Evolutionary conservation across 2,329 filamentous ascomycete species (phyloP).

Genomic region (Thelonectria rubi): DNA sequence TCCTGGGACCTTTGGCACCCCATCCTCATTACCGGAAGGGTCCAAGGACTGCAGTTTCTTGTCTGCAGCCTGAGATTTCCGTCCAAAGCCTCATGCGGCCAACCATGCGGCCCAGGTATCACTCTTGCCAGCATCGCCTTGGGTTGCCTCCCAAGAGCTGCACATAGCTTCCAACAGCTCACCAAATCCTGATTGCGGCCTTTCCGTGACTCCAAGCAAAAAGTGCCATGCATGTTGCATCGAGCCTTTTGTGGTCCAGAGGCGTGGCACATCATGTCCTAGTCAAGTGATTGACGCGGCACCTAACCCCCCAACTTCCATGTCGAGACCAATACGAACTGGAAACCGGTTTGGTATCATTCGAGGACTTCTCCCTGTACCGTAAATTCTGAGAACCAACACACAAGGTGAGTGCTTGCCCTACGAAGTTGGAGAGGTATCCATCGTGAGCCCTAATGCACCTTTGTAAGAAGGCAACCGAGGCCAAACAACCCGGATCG

Average conservation of each 20-base stretch:
- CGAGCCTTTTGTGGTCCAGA: constrained; percentile 28
- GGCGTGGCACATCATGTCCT: constrained; percentile 41
- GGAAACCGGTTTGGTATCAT: constrained; percentile 28
- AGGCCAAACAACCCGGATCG: neutral
- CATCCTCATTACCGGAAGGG: neutral
- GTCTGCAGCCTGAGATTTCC: constrained; percentile 36
- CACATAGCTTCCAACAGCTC: constrained; percentile 16
- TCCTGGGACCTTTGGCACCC: constrained; percentile 3
- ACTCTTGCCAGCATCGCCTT: constrained; percentile 20
- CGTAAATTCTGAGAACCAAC: constrained; percentile 32
- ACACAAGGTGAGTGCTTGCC: constrained; percentile 33
- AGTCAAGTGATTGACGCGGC: constrained; percentile 45
- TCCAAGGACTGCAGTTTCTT: constrained; percentile 1
- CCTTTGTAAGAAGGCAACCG: neutral
- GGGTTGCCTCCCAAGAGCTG: constrained; percentile 13
- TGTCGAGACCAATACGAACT: constrained; percentile 33
- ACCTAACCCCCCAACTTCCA: constrained; percentile 25
- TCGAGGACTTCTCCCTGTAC: constrained; percentile 25
- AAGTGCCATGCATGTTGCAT: constrained; percentile 30
- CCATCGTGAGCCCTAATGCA: neutral
- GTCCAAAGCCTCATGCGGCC: constrained; percentile 38
- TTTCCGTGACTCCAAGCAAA: constrained; percentile 26
- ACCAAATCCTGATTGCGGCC: constrained; percentile 26
- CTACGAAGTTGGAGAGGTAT: neutral
- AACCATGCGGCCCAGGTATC: constrained; percentile 32